These are phyloP conservation scores for Huiozyma naganishii DNA, from an alignment of 805 yeast species.

Conservation along the genomic window DNA sequence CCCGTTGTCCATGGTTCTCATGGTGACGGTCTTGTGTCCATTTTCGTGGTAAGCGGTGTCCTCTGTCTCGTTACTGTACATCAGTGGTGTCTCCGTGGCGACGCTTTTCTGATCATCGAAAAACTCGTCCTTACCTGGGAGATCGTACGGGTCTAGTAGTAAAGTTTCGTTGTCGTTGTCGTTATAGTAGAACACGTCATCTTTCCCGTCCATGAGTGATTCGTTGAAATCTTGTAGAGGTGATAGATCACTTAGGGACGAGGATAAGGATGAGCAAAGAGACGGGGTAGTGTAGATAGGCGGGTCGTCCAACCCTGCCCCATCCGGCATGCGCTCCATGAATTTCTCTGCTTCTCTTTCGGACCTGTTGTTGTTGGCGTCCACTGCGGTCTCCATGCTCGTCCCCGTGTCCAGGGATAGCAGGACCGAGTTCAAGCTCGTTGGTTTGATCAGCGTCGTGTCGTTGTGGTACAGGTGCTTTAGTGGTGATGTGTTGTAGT, in stretches of 20 bases:
- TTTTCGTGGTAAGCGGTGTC: neutral
- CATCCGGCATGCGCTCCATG: neutral
- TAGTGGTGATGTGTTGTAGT: conserved; percentile 26
- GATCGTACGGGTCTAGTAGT: conserved; percentile 1
- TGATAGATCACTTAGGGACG: conserved; percentile 13
- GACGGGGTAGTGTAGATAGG: conserved; percentile 4
- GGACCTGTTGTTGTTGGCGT: neutral
- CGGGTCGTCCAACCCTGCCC: neutral
- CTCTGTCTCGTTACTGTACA: neutral
- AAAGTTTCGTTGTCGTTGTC: neutral
- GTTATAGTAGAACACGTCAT: conserved; percentile 3
- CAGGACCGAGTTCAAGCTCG: conserved; percentile 13
- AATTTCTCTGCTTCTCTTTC: neutral
- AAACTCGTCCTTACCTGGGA: conserved; percentile 4
- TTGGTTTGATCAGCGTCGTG: conserved; percentile 15
- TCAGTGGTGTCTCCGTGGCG: conserved; percentile 10
- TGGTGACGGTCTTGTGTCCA: neutral
- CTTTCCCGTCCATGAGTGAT: conserved; percentile 4
- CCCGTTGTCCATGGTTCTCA: neutral
- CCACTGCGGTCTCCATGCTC: neutral
- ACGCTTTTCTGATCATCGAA: conserved; percentile 14
- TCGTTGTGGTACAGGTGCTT: conserved; percentile 25
- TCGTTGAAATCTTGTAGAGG: conserved; percentile 13
- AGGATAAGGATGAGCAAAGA: conserved; percentile 6
- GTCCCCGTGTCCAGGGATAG: neutral